Evolutionary conservation across 1,284 basidiomycete species (phyloP).

Genomic region (Thelephora terrestris): DNA sequence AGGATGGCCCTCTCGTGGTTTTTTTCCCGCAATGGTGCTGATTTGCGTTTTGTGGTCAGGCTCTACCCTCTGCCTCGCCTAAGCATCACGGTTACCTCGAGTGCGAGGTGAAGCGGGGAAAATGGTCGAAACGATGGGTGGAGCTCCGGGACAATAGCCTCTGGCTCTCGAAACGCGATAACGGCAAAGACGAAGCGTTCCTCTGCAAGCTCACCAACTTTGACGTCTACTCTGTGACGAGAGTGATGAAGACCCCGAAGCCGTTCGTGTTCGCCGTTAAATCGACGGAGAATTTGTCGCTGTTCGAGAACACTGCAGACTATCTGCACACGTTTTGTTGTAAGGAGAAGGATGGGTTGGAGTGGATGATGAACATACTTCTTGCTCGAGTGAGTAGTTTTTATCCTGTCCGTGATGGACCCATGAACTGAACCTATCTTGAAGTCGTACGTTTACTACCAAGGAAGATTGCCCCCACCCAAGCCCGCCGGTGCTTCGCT

Average conservation of each 20-base stretch:
- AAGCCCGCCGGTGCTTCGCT: conserved; percentile 19
- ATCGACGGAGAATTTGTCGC: conserved; percentile 73
- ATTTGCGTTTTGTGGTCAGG: conserved; percentile 27
- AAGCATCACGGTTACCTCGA: conserved; percentile 67
- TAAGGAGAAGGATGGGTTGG: conserved; percentile 56
- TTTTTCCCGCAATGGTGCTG: neutral
- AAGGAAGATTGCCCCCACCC: conserved; percentile 41
- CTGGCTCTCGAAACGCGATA: conserved; percentile 78
- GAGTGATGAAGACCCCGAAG: conserved; percentile 66
- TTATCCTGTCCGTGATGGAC: neutral
- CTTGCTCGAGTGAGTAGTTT: conserved; percentile 56
- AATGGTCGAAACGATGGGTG: conserved; percentile 87
- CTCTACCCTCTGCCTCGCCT: conserved; percentile 64
- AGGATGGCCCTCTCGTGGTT: too few relatives aligned
- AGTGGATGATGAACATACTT: conserved; percentile 64
- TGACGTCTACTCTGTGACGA: conserved; percentile 72
- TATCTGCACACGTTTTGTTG: conserved; percentile 79
- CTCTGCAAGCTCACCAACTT: conserved; percentile 79
- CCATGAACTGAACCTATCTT: conserved; percentile 9
- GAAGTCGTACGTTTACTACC: conserved; percentile 70
- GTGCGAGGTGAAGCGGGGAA: conserved; percentile 80
- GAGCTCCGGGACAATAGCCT: conserved; percentile 76
- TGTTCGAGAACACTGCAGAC: conserved; percentile 79
- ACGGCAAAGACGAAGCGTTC: conserved; percentile 77
- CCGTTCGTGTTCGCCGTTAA: conserved; percentile 78